Evolutionary conservation across 1,284 basidiomycete species (phyloP).

Genomic region (Puccinia horiana): DNA sequence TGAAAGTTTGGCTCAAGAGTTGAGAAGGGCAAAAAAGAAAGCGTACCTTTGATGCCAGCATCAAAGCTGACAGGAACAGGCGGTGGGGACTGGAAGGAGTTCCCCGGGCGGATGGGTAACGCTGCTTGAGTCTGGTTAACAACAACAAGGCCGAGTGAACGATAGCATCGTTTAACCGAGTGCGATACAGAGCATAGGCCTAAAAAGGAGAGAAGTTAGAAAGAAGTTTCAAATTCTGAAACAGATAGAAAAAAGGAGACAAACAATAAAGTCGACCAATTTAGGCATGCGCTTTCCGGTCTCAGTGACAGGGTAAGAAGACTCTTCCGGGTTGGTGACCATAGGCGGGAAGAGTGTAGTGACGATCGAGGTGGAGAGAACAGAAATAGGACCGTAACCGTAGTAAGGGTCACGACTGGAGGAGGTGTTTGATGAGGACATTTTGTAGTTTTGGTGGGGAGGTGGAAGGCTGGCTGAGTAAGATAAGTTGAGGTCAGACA

Average conservation of each 20-base stretch:
- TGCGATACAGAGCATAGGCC: conserved; percentile 85
- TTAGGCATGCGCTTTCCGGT: conserved; percentile 21
- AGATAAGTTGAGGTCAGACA: background rate
- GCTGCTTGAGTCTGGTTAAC: conserved; percentile 80
- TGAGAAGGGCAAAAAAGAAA: conserved; percentile 26
- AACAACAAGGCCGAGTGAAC: conserved; percentile 83
- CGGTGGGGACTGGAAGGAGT: conserved; percentile 77
- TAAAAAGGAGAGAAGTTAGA: conserved; percentile 66
- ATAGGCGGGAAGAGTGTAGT: conserved; percentile 50
- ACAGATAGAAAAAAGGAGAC: conserved; percentile 43
- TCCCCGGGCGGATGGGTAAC: conserved; percentile 86
- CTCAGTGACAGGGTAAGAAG: conserved; percentile 3
- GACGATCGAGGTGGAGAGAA: conserved; percentile 51
- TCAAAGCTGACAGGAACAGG: conserved; percentile 86
- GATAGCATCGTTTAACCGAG: conserved; percentile 76
- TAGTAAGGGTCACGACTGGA: conserved; percentile 44
- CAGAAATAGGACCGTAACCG: conserved; percentile 37
- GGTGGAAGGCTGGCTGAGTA: background rate
- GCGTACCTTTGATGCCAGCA: conserved; percentile 81
- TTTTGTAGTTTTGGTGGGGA: background rate
- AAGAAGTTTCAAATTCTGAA: background rate
- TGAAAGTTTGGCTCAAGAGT: background rate
- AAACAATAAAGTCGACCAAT: conserved; percentile 54
- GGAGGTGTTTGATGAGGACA: conserved; percentile 40
- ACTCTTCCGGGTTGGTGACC: conserved; percentile 51